Evolutionary conservation across 495 filamentous ascomycete genomes (phyloP).

Genomic region (Neurospora sp.): DNA sequence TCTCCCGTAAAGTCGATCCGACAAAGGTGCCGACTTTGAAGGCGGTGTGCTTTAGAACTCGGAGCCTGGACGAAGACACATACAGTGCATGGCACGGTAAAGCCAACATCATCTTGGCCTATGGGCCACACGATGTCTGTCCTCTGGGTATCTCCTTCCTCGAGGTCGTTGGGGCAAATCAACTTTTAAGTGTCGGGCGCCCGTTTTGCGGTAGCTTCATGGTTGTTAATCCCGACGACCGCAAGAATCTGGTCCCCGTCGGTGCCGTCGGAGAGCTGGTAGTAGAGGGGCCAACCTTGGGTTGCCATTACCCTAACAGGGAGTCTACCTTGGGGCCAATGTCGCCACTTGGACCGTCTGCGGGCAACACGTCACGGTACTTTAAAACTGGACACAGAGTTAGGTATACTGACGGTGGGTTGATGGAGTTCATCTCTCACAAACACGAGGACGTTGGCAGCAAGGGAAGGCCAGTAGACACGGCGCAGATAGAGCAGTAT

Average conservation of each 20-base stretch:
- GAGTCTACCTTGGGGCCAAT: constrained; percentile 18
- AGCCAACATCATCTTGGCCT: constrained; percentile 34
- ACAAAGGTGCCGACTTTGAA: constrained; percentile 25
- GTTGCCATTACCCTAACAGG: constrained; percentile 21
- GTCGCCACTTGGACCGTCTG: constrained; percentile 12
- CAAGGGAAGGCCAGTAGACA: constrained; percentile 23
- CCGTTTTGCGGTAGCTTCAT: constrained; percentile 35
- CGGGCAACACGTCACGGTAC: constrained; percentile 13
- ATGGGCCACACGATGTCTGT: constrained; percentile 34
- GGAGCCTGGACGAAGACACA: constrained; percentile 32
- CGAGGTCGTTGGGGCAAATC: constrained; percentile 25
- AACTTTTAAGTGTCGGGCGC: constrained; percentile 29
- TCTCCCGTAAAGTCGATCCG: constrained; percentile 35
- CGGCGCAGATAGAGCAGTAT: constrained; percentile 32
- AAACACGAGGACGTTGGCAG: constrained; percentile 20
- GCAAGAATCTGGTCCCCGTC: constrained; percentile 34
- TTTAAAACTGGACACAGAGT: constrained; percentile 36
- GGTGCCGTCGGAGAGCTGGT: constrained; percentile 40
- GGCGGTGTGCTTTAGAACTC: constrained; percentile 36
- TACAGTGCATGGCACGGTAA: constrained; percentile 33
- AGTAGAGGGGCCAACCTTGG: constrained; percentile 36
- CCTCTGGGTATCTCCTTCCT: constrained; percentile 37
- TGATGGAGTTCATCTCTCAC: constrained; percentile 34
- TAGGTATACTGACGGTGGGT: constrained; percentile 32
- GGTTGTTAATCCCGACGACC: constrained; percentile 40